Conservation (phyloP, 257 asterid genomes). For the Nicotiana knightiana region DNA sequence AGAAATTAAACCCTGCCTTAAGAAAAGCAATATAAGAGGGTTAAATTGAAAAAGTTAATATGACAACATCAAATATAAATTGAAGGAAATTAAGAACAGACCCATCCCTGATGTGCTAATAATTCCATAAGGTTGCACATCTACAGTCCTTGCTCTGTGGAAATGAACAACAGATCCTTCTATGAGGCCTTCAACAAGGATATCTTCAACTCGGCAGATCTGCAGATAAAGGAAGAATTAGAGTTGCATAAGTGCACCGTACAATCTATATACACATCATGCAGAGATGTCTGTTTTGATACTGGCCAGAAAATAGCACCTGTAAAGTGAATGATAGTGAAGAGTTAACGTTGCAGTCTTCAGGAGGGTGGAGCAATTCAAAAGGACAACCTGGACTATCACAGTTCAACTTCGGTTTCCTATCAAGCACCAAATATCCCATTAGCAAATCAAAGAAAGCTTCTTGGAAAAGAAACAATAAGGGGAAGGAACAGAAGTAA, state of each 20-base stretch:
- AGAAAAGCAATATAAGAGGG: neutral
- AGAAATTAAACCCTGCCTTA: neutral
- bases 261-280: neutral
- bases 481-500: slow-evolving; percentile 8
- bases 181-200: slow-evolving; percentile 83
- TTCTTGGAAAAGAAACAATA: neutral
- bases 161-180: slow-evolving; percentile 99
- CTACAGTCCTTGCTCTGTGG: slow-evolving; percentile 85
- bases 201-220: slow-evolving; percentile 99
- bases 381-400: slow-evolving; percentile 61
- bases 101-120: slow-evolving; percentile 98
- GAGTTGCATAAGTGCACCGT: neutral
- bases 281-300: neutral
- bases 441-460: slow-evolving; percentile 3
- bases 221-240: slow-evolving; percentile 22
- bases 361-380: slow-evolving; percentile 95
- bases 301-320: slow-evolving; percentile 37
- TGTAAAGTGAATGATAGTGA: slow-evolving; percentile 94
- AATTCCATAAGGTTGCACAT: slow-evolving; percentile 63
- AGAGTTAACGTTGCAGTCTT: slow-evolving; percentile 98
- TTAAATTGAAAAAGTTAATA: neutral
- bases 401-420: slow-evolving; percentile 85
- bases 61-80: neutral
- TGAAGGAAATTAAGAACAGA: slow-evolving; percentile 25
- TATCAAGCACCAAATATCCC: slow-evolving; percentile 25